Percentiles rank a stretch among this genome's conserved stretches.
These are phyloP conservation scores for Starmerella tilneyi DNA, from an alignment of 805 yeast species.

Conservation along the genomic window DNA sequence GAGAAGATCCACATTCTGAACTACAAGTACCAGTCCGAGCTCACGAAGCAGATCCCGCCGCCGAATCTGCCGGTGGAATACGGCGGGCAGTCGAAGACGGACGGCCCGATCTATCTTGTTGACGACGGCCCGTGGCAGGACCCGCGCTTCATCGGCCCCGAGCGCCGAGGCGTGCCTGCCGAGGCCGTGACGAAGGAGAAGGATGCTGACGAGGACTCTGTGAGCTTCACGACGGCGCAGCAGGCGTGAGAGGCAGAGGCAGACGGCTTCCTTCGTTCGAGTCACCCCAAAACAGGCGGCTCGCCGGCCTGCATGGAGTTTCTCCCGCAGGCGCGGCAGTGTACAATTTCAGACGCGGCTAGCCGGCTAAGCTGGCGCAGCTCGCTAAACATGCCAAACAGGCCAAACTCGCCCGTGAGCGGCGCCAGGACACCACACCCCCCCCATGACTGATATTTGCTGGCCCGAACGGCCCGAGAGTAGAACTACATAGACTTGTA, in stretches of 20 bases:
- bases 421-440: too few relatives aligned
- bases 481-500: too few relatives aligned
- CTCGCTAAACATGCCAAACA: too few relatives aligned
- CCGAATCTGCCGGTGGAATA: conserved; percentile 85
- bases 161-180: conserved; percentile 39
- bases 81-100: conserved; percentile 70
- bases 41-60: conserved; percentile 83
- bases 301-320: too few relatives aligned
- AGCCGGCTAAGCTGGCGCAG: too few relatives aligned
- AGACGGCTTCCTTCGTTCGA: too few relatives aligned
- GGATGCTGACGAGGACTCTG: background rate
- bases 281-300: too few relatives aligned
- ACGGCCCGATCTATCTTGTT: conserved; percentile 63
- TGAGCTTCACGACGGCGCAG: conserved; percentile 2
- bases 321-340: too few relatives aligned
- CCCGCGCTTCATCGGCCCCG: conserved; percentile 77
- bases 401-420: too few relatives aligned
- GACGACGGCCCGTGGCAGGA: conserved; percentile 99
- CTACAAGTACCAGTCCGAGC: conserved; percentile 63
- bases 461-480: too few relatives aligned
- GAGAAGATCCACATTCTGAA: conserved; percentile 87
- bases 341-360: too few relatives aligned
- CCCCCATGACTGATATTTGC: too few relatives aligned
- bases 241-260: background rate
- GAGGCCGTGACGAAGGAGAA: background rate